Evolutionary conservation across 2,329 filamentous ascomycete genomes (phyloP).

Genomic region (Cladosporium sp.): DNA sequence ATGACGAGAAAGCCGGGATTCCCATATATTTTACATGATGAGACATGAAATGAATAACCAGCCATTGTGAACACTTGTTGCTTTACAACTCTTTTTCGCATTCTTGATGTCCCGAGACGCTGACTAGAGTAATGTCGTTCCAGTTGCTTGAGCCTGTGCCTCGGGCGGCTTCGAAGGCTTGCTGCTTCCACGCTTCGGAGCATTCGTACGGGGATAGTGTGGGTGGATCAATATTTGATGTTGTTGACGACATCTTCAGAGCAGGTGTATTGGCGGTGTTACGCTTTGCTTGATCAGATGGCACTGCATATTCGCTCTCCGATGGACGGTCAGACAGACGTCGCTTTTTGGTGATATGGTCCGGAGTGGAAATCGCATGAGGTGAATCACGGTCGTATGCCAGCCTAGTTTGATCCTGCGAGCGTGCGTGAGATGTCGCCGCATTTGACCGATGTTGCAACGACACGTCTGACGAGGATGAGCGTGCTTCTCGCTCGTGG

Average conservation of each 20-base stretch:
- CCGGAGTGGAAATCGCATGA: not conserved
- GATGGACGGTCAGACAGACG: not conserved
- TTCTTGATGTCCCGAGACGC: slow-evolving; percentile 30
- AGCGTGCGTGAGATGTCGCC: not conserved
- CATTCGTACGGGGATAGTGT: slow-evolving; percentile 9
- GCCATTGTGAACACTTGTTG: not conserved
- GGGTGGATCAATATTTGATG: too few relatives aligned
- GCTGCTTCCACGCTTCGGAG: slow-evolving; percentile 26
- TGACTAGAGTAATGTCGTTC: slow-evolving; percentile 33
- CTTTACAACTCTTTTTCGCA: slow-evolving; percentile 36
- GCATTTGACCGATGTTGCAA: not conserved
- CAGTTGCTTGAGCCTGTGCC: slow-evolving; percentile 27
- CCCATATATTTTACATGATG: slow-evolving; percentile 9
- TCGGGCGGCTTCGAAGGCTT: slow-evolving; percentile 33
- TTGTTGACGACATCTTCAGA: not conserved
- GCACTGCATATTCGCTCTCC: not conserved
- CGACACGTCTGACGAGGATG: not conserved
- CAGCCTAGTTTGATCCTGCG: not conserved
- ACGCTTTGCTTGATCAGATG: not conserved
- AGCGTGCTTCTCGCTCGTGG: not conserved
- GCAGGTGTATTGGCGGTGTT: too few relatives aligned
- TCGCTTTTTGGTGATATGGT: not conserved
- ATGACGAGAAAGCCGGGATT: not conserved
- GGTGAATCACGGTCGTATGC: not conserved
- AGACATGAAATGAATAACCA: slow-evolving; percentile 8